These are phyloP conservation scores for Didymella pinodella DNA, from an alignment of 2,329 filamentous ascomycete genomes.

Conservation along the genomic window DNA sequence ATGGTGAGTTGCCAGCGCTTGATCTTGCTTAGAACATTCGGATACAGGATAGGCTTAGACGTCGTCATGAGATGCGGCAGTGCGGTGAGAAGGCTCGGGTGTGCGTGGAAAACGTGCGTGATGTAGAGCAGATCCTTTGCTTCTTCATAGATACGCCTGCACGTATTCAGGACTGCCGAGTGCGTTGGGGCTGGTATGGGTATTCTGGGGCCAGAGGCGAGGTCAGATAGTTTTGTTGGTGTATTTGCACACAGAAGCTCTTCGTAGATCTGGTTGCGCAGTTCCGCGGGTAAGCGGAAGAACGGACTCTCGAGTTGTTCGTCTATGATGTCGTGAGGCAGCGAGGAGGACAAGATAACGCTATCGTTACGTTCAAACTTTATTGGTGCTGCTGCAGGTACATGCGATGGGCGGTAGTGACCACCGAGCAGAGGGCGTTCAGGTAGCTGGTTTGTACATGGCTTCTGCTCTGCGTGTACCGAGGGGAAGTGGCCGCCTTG, in stretches of 20 bases:
- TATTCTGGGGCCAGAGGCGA: conserved; percentile 14
- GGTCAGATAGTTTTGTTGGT: conserved; percentile 11
- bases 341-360: neutral
- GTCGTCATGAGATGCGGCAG: conserved; percentile 54
- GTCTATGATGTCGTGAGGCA: conserved; percentile 3
- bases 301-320: conserved; percentile 35
- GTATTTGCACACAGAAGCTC: conserved; percentile 47
- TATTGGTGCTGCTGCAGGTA: conserved; percentile 16
- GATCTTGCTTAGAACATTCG: conserved; percentile 48
- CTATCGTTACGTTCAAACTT: conserved; percentile 15
- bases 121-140: conserved; percentile 57
- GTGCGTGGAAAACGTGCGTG: conserved; percentile 60
- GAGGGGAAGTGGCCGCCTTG: conserved; percentile 31
- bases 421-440: conserved; percentile 21
- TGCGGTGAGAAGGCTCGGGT: conserved; percentile 55
- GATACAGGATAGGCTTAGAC: conserved; percentile 48
- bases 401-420: conserved; percentile 11
- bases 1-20: conserved; percentile 56
- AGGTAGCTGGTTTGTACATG: conserved; percentile 16
- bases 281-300: conserved; percentile 64
- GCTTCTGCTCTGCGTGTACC: conserved; percentile 15
- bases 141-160: conserved; percentile 53
- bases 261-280: conserved; percentile 66
- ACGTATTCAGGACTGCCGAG: conserved; percentile 54
- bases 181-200: conserved; percentile 37